These are phyloP conservation scores for Rhododendron henanense DNA, from an alignment of 148 eudicot genomes.

Conservation along the genomic window DNA sequence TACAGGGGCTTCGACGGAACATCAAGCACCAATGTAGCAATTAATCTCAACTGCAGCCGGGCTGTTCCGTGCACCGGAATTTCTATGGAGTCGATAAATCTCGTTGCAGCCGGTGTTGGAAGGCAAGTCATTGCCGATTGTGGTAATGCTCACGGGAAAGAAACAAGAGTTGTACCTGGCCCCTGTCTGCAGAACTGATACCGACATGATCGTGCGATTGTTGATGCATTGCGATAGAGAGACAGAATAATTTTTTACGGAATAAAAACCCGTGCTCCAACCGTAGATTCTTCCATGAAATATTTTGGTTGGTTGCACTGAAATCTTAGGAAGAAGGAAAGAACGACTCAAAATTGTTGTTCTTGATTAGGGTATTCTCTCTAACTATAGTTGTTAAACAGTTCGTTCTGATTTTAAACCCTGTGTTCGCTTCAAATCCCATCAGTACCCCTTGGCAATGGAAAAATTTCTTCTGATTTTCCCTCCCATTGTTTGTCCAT, in stretches of 20 bases:
- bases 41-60: conserved; percentile 51
- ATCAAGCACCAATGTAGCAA: conserved; percentile 37
- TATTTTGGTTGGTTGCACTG: background rate
- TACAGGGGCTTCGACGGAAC: conserved; percentile 44
- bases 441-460: too few species aligned
- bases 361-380: too few species aligned
- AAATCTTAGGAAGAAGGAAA: background rate
- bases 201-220: background rate
- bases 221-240: background rate
- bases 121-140: conserved; percentile 36
- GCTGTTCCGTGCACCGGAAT: conserved; percentile 35
- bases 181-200: background rate
- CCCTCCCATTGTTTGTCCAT: background rate
- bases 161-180: conserved; percentile 10
- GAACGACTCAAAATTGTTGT: too few species aligned
- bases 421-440: too few species aligned
- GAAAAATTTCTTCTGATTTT: background rate
- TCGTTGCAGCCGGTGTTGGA: conserved; percentile 25
- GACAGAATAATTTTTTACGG: background rate
- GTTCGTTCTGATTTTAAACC: too few species aligned
- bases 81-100: conserved; percentile 28
- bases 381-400: too few species aligned
- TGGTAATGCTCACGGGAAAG: conserved; percentile 39
- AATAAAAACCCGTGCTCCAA: background rate
- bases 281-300: background rate